phyloP scores from a whole-genome alignment of 345 rosid genomes.

The Lagerstroemia speciosa region DNA sequence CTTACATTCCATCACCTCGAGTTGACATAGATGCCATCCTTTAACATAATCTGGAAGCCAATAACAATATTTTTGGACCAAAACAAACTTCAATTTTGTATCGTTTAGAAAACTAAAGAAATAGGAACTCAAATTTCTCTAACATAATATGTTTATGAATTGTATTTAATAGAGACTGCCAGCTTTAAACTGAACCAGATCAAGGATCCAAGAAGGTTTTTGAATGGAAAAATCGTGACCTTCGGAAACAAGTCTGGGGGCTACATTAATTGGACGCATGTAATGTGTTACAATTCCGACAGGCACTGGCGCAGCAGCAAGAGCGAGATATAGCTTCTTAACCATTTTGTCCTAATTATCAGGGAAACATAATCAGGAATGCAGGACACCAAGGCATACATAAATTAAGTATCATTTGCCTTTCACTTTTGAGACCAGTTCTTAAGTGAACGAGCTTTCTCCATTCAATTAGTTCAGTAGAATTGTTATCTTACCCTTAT shows the following conservation, averaged over 20 bases:
- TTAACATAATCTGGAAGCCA: constrained; percentile 42
- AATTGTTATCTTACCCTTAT: neutral
- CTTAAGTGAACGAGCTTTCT: neutral
- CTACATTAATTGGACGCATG: constrained; percentile 76
- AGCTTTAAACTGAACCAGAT: neutral
- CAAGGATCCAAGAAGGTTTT: neutral
- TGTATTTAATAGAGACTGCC: neutral
- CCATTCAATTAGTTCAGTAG: neutral
- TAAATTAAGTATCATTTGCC: neutral
- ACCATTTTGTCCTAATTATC: constrained; percentile 56
- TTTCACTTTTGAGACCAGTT: neutral
- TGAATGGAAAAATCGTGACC: constrained; percentile 25
- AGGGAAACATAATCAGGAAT: neutral
- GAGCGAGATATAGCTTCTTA: constrained; percentile 84
- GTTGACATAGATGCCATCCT: constrained; percentile 82
- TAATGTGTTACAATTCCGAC: constrained; percentile 72
- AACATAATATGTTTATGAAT: neutral
- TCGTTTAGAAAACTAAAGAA: neutral
- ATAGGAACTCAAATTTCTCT: neutral
- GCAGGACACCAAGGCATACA: neutral
- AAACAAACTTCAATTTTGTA: neutral
- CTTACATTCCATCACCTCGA: constrained; percentile 78
- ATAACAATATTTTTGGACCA: neutral
- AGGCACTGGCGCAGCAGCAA: constrained; percentile 70
- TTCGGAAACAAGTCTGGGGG: constrained; percentile 81